Evolutionary conservation across 805 yeast genomes (phyloP).

Genomic region (Candida oleophila): DNA sequence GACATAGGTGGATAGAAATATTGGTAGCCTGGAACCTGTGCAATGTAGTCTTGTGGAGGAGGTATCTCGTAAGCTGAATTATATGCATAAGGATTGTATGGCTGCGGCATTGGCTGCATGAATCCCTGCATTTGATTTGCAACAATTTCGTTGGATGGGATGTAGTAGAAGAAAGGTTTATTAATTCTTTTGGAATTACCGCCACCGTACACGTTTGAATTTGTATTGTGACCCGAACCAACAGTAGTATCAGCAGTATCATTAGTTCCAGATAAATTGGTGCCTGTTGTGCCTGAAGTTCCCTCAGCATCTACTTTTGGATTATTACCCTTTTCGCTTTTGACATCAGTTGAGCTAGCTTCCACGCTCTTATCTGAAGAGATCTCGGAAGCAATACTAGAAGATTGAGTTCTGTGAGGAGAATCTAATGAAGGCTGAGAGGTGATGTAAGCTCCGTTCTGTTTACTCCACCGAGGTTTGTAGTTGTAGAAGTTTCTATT

Average conservation of each 20-base stretch:
- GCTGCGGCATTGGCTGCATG: not conserved
- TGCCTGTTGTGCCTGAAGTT: slow-evolving; percentile 1
- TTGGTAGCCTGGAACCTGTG: slow-evolving; percentile 28
- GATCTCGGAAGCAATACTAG: slow-evolving; percentile 11
- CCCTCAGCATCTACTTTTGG: not conserved
- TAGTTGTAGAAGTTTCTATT: slow-evolving; percentile 5
- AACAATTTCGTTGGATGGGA: slow-evolving; percentile 13
- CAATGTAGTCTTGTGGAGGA: slow-evolving; percentile 9
- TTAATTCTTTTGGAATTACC: not conserved
- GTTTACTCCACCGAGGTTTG: slow-evolving; percentile 3
- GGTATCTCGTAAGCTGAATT: slow-evolving; percentile 19
- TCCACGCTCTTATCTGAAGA: slow-evolving; percentile 9
- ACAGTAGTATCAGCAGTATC: slow-evolving; percentile 6
- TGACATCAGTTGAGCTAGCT: slow-evolving; percentile 11
- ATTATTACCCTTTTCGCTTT: slow-evolving; percentile 12
- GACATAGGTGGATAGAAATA: slow-evolving; percentile 21
- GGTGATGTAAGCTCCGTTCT: slow-evolving; percentile 6
- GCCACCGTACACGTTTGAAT: not conserved
- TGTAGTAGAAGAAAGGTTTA: slow-evolving; percentile 17
- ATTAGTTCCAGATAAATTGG: too few relatives aligned
- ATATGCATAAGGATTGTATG: slow-evolving; percentile 28
- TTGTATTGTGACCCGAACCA: not conserved
- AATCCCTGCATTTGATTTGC: not conserved
- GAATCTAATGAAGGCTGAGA: slow-evolving; percentile 6
- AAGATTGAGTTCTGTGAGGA: slow-evolving; percentile 7